A percentile compares a stretch with the other conserved stretches of the same genome.
Evolutionary conservation across 257 asterid genomes (phyloP).

Genomic region (Salvia hispanica): DNA sequence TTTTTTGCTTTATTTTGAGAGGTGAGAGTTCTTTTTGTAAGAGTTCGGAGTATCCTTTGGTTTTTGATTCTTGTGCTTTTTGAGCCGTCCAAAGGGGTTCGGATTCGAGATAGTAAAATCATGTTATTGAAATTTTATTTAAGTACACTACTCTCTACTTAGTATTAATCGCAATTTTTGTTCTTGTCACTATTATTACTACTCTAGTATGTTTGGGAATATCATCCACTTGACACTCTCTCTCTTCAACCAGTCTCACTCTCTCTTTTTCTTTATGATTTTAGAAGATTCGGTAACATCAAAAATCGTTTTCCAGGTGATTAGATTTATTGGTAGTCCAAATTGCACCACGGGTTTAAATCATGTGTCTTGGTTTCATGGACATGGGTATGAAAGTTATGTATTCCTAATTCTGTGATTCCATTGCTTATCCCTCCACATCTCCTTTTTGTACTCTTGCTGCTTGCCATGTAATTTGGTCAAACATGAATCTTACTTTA

Average conservation of each 20-base stretch:
- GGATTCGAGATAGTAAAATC: neutral
- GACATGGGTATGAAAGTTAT: slow-evolving; percentile 44
- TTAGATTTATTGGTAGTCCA: neutral
- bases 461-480: neutral
- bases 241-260: no score
- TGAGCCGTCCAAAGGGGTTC: slow-evolving; percentile 69
- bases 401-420: slow-evolving; percentile 38
- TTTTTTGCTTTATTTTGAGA: neutral
- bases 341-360: slow-evolving; percentile 4
- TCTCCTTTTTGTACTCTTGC: slow-evolving; percentile 20
- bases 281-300: neutral
- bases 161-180: no score
- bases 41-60: slow-evolving; percentile 39
- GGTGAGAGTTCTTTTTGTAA: neutral
- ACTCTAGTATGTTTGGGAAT: no score
- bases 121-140: neutral
- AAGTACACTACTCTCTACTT: no score
- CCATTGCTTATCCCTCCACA: slow-evolving; percentile 21
- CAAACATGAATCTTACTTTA: no score
- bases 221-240: no score
- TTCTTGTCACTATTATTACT: no score
- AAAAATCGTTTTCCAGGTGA: slow-evolving; percentile 23
- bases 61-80: slow-evolving; percentile 63
- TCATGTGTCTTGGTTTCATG: slow-evolving; percentile 14
- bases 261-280: neutral